These are phyloP conservation scores for Colletotrichum agaves DNA, from an alignment of 2,329 filamentous ascomycete species.

Conservation along the genomic window DNA sequence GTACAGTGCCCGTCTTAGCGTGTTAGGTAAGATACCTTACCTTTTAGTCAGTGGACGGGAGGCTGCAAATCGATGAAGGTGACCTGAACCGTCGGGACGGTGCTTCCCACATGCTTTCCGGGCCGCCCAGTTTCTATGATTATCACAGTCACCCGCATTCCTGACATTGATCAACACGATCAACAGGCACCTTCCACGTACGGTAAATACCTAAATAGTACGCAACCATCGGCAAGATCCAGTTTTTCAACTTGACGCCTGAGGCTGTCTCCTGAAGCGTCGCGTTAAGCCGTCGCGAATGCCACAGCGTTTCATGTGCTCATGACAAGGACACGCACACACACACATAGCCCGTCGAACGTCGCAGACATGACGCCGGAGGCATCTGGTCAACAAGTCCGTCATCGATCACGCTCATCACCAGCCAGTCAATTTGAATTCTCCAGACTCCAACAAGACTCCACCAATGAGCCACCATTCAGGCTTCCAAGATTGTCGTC, in stretches of 20 bases:
- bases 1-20: slow-evolving; percentile 7
- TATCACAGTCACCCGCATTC: no score
- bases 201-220: background rate
- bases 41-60: no score
- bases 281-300: no score
- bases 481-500: slow-evolving; percentile 30
- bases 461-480: slow-evolving; percentile 19
- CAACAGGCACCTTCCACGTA: background rate
- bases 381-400: background rate
- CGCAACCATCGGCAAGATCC: background rate
- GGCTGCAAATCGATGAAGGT: no score
- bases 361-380: background rate
- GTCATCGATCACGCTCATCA: background rate
- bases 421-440: no score
- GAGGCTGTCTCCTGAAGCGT: no score
- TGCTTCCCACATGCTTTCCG: slow-evolving; percentile 1
- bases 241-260: background rate
- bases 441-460: background rate
- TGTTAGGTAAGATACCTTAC: no score
- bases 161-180: background rate
- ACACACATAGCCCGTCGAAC: slow-evolving; percentile 1
- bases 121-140: background rate
- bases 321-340: background rate
- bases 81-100: slow-evolving; percentile 10
- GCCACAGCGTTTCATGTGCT: no score